Conservation (phyloP, 257 asterid species). For the Leptodermis oblonga region DNA sequence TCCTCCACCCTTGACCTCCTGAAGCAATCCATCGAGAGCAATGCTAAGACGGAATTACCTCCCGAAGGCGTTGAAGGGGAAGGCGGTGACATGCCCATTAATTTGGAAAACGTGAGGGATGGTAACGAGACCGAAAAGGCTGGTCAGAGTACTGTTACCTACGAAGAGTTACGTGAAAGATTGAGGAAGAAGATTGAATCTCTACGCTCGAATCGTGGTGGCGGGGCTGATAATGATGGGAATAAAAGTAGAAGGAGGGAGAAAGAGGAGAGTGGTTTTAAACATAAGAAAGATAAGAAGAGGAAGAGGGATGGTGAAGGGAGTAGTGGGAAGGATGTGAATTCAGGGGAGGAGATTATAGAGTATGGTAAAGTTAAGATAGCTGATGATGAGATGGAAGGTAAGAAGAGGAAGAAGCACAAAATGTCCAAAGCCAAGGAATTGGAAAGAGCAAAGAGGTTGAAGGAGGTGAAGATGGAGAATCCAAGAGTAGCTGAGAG, state of each 20-base stretch:
- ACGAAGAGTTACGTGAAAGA: conserved; percentile 61
- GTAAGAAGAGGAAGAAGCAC: conserved; percentile 42
- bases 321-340: conserved; percentile 23
- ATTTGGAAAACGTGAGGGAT: conserved; percentile 25
- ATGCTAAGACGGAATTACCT: background rate
- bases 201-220: conserved; percentile 67
- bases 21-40: conserved; percentile 32
- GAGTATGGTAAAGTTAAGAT: conserved; percentile 76
- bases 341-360: conserved; percentile 37
- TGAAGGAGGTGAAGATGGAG: conserved; percentile 62
- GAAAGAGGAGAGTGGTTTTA: conserved; percentile 24
- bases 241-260: conserved; percentile 25
- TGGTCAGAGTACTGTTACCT: conserved; percentile 45
- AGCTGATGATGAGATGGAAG: conserved; percentile 49
- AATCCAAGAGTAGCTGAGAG: conserved; percentile 55
- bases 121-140: conserved; percentile 15
- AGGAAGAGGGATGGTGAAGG: conserved; percentile 39
- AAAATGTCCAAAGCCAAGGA: conserved; percentile 56
- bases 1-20: conserved; percentile 46
- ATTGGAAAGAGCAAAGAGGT: conserved; percentile 53
- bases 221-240: conserved; percentile 17
- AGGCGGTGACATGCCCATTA: background rate
- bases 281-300: conserved; percentile 26
- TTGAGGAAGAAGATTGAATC: conserved; percentile 58
- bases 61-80: conserved; percentile 8